Percentiles rank a stretch among this genome's conserved stretches.
These are phyloP conservation scores for Chaetomium sp. DNA, from an alignment of 2,329 filamentous ascomycete species.

Conservation along the genomic window DNA sequence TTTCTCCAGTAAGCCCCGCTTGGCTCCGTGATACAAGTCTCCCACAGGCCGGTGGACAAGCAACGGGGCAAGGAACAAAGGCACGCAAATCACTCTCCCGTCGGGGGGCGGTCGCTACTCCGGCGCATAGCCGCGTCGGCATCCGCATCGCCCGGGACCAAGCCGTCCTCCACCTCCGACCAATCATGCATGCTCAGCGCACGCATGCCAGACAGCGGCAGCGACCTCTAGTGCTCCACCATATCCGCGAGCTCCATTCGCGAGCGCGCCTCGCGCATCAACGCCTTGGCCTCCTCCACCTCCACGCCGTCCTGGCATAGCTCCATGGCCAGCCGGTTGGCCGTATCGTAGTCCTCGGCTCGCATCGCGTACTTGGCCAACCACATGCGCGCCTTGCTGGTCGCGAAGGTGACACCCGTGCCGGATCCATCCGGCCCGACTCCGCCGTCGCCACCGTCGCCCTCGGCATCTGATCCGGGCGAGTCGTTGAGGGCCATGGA, in stretches of 20 bases:
- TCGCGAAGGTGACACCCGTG: slow-evolving; percentile 83
- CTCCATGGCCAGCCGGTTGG: slow-evolving; percentile 78
- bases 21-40: too few relatives aligned
- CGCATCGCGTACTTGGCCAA: slow-evolving; percentile 76
- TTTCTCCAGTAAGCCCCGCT: too few relatives aligned
- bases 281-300: slow-evolving; percentile 91
- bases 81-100: not conserved
- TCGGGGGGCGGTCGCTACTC: not conserved
- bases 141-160: not conserved
- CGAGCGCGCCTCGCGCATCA: slow-evolving; percentile 79
- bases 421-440: slow-evolving; percentile 35
- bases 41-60: too few relatives aligned
- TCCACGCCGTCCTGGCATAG: slow-evolving; percentile 93
- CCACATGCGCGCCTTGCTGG: slow-evolving; percentile 90
- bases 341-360: slow-evolving; percentile 65
- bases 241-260: slow-evolving; percentile 50
- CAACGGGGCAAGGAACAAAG: too few relatives aligned
- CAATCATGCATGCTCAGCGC: not conserved
- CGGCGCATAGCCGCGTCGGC: not conserved
- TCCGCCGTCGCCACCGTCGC: slow-evolving; percentile 29
- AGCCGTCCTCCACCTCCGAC: not conserved
- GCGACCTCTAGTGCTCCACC: slow-evolving; percentile 12
- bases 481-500: slow-evolving; percentile 51
- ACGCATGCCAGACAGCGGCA: not conserved
- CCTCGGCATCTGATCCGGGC: slow-evolving; percentile 34